Conservation (phyloP, 2,329 filamentous ascomycete species). For the Dryadomyces sulphureus region DNA sequence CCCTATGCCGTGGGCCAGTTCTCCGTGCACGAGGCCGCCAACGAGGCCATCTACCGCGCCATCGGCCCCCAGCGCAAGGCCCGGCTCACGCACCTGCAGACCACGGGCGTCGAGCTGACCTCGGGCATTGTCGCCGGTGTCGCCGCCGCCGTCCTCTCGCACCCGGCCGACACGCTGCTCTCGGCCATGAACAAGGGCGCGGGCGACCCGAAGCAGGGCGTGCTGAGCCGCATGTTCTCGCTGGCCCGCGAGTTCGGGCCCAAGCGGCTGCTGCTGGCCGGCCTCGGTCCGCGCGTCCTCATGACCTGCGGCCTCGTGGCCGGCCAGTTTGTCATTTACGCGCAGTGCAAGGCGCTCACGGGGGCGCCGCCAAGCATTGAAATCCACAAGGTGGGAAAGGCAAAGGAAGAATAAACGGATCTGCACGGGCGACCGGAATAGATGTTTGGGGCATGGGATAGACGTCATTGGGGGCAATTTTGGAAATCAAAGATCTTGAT, state of each 20-base stretch:
- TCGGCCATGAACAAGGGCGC: constrained; percentile 42
- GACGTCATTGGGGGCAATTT: too few species aligned
- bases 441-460: too few species aligned
- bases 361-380: constrained; percentile 35
- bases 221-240: constrained; percentile 35
- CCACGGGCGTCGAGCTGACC: constrained; percentile 71
- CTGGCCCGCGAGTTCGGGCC: constrained; percentile 36
- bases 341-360: constrained; percentile 36
- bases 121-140: constrained; percentile 81
- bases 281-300: constrained; percentile 33
- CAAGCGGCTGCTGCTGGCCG: constrained; percentile 28
- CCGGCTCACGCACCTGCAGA: constrained; percentile 51
- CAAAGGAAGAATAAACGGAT: too few species aligned
- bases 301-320: constrained; percentile 40
- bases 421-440: too few species aligned
- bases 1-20: constrained; percentile 93
- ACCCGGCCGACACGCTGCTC: constrained; percentile 60
- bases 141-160: constrained; percentile 75
- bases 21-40: constrained; percentile 80
- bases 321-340: constrained; percentile 40
- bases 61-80: constrained; percentile 56
- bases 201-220: constrained; percentile 30
- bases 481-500: too few species aligned
- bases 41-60: constrained; percentile 56
- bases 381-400: constrained; percentile 32